Conservation (phyloP, 257 asterid species). For the Solanum piurae region DNA sequence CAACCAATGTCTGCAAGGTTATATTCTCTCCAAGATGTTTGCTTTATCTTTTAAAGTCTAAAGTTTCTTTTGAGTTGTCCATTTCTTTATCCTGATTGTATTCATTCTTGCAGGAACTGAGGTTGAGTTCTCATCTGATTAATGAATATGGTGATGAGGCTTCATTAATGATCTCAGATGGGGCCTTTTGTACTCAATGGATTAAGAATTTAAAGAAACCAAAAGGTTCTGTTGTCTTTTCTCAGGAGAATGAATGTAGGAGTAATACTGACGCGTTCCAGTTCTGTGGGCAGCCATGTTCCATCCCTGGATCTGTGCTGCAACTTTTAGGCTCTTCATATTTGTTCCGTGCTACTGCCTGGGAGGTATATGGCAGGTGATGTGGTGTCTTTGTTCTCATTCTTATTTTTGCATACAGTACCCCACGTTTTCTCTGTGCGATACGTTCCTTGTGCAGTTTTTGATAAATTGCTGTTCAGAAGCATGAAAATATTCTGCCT, state of each 20-base stretch:
- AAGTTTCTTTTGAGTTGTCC: conserved; percentile 1
- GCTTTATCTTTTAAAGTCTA: conserved; percentile 1
- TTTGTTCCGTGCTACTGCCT: conserved; percentile 81
- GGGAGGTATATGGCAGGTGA: conserved; percentile 99
- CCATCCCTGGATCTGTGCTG: conserved; percentile 76
- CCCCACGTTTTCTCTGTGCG: not conserved
- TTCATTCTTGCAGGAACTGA: conserved; percentile 52
- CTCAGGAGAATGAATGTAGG: conserved; percentile 45
- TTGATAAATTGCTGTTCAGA: not conserved
- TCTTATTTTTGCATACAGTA: conserved; percentile 1
- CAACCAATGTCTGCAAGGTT: conserved; percentile 86
- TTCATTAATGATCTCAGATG: conserved; percentile 61
- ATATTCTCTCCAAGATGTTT: not conserved
- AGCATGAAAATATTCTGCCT: not conserved
- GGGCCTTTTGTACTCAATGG: conserved; percentile 74
- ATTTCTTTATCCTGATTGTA: conserved; percentile 6
- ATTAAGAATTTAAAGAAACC: conserved; percentile 60
- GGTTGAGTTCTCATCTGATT: conserved; percentile 66
- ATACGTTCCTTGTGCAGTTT: not conserved
- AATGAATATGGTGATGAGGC: conserved; percentile 67
- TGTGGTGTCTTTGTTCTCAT: not conserved
- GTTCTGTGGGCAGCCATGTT: conserved; percentile 65
- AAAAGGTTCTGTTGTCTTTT: conserved; percentile 46
- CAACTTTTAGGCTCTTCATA: conserved; percentile 83
- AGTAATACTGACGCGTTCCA: conserved; percentile 26